Conservation (phyloP, 345 rosid species). For the Citrus unshiu region DNA sequence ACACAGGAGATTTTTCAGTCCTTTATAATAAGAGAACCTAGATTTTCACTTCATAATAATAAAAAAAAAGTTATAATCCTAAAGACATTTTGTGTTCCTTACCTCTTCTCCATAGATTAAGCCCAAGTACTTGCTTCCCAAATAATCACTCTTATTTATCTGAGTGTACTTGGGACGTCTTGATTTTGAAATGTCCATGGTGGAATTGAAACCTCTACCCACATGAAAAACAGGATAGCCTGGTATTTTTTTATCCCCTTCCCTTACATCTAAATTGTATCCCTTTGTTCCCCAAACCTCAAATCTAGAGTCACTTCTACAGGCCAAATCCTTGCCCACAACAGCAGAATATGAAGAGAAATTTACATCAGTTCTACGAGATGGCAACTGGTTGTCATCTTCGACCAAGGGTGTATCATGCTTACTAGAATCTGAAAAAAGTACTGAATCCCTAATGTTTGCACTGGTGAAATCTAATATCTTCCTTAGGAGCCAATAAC, state of each 20-base stretch:
- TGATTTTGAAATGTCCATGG: constrained; percentile 31
- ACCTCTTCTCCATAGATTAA: constrained; percentile 77
- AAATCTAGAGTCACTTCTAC: constrained; percentile 76
- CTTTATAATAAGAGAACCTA: background rate
- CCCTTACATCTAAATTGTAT: constrained; percentile 60
- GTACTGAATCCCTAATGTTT: constrained; percentile 66
- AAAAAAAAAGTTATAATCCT: background rate
- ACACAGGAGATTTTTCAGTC: background rate
- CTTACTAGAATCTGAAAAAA: constrained; percentile 57
- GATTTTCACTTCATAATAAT: background rate
- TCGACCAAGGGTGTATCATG: constrained; percentile 44
- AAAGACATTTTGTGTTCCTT: constrained; percentile 10
- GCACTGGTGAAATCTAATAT: constrained; percentile 75
- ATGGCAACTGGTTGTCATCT: constrained; percentile 72
- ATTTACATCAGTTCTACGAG: constrained; percentile 88
- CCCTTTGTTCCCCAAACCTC: constrained; percentile 98
- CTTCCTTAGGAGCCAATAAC: constrained; percentile 89
- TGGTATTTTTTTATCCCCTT: constrained; percentile 69
- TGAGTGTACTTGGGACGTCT: constrained; percentile 31
- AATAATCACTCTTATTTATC: constrained; percentile 35
- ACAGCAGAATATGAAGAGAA: constrained; percentile 80
- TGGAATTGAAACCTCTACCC: constrained; percentile 53
- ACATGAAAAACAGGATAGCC: constrained; percentile 62
- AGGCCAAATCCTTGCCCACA: constrained; percentile 66
- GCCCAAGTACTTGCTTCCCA: constrained; percentile 55